Evolutionary conservation across 345 rosid species (phyloP).

Genomic region (Populus simonii): DNA sequence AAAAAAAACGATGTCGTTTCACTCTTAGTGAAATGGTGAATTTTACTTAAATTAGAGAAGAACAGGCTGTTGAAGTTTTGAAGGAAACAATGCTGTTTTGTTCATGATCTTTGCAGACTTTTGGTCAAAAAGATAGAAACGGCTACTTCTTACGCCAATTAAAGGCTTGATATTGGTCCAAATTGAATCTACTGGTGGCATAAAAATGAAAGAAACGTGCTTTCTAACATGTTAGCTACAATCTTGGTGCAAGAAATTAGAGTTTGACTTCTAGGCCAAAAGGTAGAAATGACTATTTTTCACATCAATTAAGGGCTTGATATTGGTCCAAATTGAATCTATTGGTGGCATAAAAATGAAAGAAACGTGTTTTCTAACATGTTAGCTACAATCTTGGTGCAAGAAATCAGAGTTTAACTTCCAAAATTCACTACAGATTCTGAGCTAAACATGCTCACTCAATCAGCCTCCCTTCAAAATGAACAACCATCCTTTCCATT

Average conservation of each 20-base stretch:
- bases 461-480: neutral
- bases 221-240: too few relatives aligned
- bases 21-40: too few relatives aligned
- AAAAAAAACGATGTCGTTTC: too few relatives aligned
- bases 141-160: neutral
- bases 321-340: neutral
- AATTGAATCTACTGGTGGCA: neutral
- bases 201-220: too few relatives aligned
- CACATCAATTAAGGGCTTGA: neutral
- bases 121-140: too few relatives aligned
- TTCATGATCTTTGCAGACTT: neutral
- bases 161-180: too few relatives aligned
- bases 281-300: neutral
- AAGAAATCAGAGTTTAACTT: neutral
- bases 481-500: too few relatives aligned
- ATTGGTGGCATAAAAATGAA: neutral
- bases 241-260: neutral
- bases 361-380: too few relatives aligned
- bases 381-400: neutral
- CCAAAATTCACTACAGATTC: too few relatives aligned
- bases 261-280: too few relatives aligned
- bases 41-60: too few relatives aligned
- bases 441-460: neutral
- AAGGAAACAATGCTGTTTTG: neutral
- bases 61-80: too few relatives aligned